Evolutionary conservation across 495 filamentous ascomycete species (phyloP), one percentile per base, ranked within the genome.

Genomic region (Cudoniella acicularis): DNA sequence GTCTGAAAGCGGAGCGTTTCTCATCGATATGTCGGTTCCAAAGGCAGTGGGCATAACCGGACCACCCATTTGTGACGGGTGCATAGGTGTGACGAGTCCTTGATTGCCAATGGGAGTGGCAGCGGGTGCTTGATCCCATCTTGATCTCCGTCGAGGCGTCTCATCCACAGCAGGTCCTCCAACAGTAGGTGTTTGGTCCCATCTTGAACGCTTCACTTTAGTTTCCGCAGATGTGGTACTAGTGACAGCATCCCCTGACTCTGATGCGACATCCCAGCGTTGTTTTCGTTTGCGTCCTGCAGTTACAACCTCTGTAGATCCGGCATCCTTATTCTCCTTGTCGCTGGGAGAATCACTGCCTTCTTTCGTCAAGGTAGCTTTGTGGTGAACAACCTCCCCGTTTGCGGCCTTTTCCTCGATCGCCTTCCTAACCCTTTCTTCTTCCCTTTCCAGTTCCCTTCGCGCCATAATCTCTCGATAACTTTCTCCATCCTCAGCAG

Each of bases 401-500:
- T 78, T 74, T 61, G 80, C 77, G 59, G 84, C 76, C 74, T 88
- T 87, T 59, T 96, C 88, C 53, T 87, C 82, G 64, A 99, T 92
- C 60, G 90, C 75, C 63, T 81, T 87, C 63, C 82, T 79, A 27
- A 99, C 88, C 60, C 93, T 83, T 65, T 94, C 89, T 75, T 99
- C 94, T 73, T 99, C 94, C 57, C 91, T 84, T 71, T 99, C 93
- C 18, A 99, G 69, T 61, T 99, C 94, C 56, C 90, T 85, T 42
- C 87, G 80, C 59, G 88, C 87, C 95, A 99, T 98, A 61, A 95
- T 82, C 61, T 95, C 90, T 64, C 88, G 83, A 67, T 98, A 98
- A 60, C 85, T 95, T 49, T 77, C 72, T 3, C 79, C 80, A 57
- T 83, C 79, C 58, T 80, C 81, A 40, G 86, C 75, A 17, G 79